Evolutionary conservation across 2,329 filamentous ascomycete genomes (phyloP).

Genomic region (Claviceps lovelessii): DNA sequence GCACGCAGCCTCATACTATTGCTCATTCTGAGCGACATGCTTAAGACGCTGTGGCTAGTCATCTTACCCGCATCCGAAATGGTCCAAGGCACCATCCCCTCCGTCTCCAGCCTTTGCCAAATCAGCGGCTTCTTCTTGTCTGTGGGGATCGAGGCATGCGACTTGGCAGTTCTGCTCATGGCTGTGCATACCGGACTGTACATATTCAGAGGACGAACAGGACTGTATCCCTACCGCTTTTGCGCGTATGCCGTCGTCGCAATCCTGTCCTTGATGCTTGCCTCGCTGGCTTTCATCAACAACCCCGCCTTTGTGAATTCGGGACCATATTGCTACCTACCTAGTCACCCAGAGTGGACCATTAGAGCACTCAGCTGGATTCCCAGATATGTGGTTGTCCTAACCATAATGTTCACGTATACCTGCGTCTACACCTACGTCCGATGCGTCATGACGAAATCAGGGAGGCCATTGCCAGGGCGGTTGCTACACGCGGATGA

Average conservation of each 20-base stretch:
- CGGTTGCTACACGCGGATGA: neutral
- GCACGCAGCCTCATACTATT: constrained; percentile 52
- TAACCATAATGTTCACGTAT: constrained; percentile 50
- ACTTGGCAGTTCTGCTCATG: constrained; percentile 58
- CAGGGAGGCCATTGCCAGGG: constrained; percentile 13
- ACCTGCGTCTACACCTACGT: constrained; percentile 58
- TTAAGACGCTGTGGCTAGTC: constrained; percentile 55
- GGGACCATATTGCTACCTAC: constrained; percentile 57
- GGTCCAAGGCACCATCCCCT: constrained; percentile 32
- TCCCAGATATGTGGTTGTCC: constrained; percentile 55
- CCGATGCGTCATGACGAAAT: constrained; percentile 26
- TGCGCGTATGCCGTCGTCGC: constrained; percentile 44
- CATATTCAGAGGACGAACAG: constrained; percentile 50
- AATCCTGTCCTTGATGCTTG: constrained; percentile 43
- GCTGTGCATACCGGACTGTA: constrained; percentile 59
- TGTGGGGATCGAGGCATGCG: constrained; percentile 53
- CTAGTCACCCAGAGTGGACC: constrained; percentile 53
- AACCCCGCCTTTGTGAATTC: constrained; percentile 43
- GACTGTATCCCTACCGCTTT: constrained; percentile 53
- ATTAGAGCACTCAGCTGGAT: constrained; percentile 56
- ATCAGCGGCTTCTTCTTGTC: constrained; percentile 53
- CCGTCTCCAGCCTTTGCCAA: constrained; percentile 47
- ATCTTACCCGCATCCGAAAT: constrained; percentile 49
- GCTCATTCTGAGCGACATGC: constrained; percentile 56
- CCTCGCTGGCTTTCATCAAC: constrained; percentile 49